Base-by-base conservation (phyloP, 805 yeast species). In the Maudiozyma barnettii region DNA sequence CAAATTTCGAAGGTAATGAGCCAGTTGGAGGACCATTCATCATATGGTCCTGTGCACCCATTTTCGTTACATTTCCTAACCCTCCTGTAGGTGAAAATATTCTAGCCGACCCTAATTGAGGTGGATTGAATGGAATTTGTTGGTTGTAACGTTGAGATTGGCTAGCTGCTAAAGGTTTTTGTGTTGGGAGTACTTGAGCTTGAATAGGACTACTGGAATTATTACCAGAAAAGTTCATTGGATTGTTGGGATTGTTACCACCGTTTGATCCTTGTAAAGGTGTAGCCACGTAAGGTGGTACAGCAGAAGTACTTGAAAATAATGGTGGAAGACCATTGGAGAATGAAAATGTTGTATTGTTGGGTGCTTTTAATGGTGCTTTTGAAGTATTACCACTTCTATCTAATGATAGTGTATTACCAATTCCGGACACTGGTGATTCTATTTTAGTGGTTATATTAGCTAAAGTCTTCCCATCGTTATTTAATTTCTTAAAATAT, bases 281-380 rank as follows among this genome's bases (percentile, higher is more conserved):
- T 2, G 69, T 64, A 3, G 68, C 67, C 21, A 64, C 50, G 44
- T 65, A 64, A 6, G 59, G 65, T 31, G 60, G 63, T 41, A 58
- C 54, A 1, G 64, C 59, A 7, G 66, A 59, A 3, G 67, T 55
- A 4, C 61, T 58, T 12, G 62, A 54, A 21, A 58, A 55, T 29
- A 59, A 55, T 8, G 67, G 60, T 33, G 61, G 61, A 35, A 60
- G 50, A 5, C 61, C 63, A 38, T 53, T 46, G 13, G 45, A 39
- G 29, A 48, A 48, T 20, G 45, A 43, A 36, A 46, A 46, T 16
- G 44, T 44, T 8, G 36, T 37, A 18, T 23, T 43, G n/a, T 30
- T 47, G 16, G 48, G 46, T 8, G 45, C 33, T 23, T 31, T 44
- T 23, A 36, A 30, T 30, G 37, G 16, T 2, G 30, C n/a, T 31